These are phyloP conservation scores for Coemansia sp. DNA, from an alignment of 192 early-diverging fungal genomes.

Conservation along the genomic window DNA sequence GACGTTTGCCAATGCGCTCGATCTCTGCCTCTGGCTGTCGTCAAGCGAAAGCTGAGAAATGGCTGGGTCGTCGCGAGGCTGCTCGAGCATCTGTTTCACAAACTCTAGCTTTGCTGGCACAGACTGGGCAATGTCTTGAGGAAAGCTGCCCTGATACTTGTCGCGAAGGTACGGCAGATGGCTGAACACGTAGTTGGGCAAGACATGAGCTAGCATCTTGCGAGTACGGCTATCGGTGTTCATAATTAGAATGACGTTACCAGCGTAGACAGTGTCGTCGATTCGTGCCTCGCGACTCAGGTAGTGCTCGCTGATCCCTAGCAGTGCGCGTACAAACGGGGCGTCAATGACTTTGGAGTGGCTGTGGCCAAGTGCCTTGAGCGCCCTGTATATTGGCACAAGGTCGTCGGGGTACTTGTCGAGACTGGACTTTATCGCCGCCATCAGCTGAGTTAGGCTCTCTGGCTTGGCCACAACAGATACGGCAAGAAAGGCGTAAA, in stretches of 20 bases:
- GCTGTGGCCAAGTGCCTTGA: conserved; percentile 60
- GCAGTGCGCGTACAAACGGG: conserved; percentile 54
- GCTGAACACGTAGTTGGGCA: conserved; percentile 73
- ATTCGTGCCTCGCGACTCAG: conserved; percentile 69
- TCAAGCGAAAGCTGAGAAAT: conserved; percentile 3
- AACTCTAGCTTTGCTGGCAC: conserved; percentile 26
- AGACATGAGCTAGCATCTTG: conserved; percentile 41
- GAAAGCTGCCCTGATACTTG: conserved; percentile 57
- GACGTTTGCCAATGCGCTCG: neutral
- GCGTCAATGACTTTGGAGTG: conserved; percentile 50
- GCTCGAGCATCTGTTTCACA: conserved; percentile 34
- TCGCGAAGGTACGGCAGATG: conserved; percentile 73
- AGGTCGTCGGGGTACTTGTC: conserved; percentile 67
- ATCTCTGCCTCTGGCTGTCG: neutral
- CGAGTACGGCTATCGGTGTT: conserved; percentile 63
- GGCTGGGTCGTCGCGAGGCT: conserved; percentile 10
- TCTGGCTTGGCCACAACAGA: conserved; percentile 27
- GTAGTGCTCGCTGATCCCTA: conserved; percentile 65
- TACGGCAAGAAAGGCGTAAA: conserved; percentile 74
- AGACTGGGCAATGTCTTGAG: conserved; percentile 13
- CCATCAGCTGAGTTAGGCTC: conserved; percentile 54
- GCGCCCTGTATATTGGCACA: conserved; percentile 63
- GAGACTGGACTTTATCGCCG: conserved; percentile 63
- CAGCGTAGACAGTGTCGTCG: conserved; percentile 67
- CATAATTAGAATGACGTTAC: conserved; percentile 71